These are phyloP conservation scores for Mucor plumbeus DNA, from an alignment of 371 early-diverging fungal genomes.

Conservation along the genomic window DNA sequence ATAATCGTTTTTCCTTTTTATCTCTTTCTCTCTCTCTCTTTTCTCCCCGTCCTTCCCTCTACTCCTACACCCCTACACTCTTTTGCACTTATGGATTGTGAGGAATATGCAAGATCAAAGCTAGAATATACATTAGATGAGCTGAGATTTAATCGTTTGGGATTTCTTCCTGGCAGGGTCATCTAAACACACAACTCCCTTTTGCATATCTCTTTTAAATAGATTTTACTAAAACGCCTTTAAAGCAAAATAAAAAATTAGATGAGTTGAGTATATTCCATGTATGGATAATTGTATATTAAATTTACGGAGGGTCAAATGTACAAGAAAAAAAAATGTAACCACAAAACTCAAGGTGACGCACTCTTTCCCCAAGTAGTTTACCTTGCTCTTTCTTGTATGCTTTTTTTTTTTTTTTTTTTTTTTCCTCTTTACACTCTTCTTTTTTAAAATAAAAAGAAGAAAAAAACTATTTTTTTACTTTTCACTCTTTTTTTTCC, in stretches of 20 bases:
- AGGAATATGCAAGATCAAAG: constrained; percentile 5
- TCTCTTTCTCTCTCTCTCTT: constrained; percentile 8
- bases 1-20: constrained; percentile 1
- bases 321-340: not conserved
- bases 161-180: not conserved
- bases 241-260: not conserved
- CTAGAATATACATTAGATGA: not conserved
- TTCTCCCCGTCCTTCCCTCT: constrained; percentile 11
- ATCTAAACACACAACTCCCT: not conserved
- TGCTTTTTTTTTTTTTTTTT: not conserved
- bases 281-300: not conserved
- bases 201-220: not conserved
- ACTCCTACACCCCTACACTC: not conserved
- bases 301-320: not conserved
- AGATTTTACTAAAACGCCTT: no score
- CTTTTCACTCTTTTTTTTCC: constrained; percentile 8
- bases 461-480: constrained; percentile 7
- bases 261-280: not conserved
- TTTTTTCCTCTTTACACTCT: no score
- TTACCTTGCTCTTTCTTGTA: not conserved
- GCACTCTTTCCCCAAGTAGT: constrained; percentile 1
- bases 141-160: not conserved
- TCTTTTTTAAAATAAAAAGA: not conserved
- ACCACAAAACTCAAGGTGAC: constrained; percentile 3
- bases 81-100: no score